Evolutionary conservation across 257 asterid species (phyloP).

Genomic region (Jacaranda copaia): DNA sequence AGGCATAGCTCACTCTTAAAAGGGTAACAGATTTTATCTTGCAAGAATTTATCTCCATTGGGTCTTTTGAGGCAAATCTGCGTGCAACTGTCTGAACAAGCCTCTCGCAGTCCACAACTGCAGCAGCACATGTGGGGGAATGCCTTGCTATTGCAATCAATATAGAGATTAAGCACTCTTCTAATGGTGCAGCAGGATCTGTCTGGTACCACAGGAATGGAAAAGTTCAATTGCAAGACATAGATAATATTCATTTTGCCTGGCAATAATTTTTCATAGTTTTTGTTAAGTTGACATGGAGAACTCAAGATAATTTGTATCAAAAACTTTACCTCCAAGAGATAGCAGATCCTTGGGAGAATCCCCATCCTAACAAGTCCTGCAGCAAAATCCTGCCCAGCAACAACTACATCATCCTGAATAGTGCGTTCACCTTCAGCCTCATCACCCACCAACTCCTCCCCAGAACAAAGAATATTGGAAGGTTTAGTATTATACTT

Average conservation of each 20-base stretch:
- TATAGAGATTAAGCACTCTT: slow-evolving; percentile 82
- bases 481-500: slow-evolving; percentile 89
- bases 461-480: slow-evolving; percentile 56
- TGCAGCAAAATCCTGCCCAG: slow-evolving; percentile 92
- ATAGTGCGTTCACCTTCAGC: slow-evolving; percentile 76
- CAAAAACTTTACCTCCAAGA: slow-evolving; percentile 76
- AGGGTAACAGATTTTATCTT: slow-evolving; percentile 81
- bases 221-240: slow-evolving; percentile 20
- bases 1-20: slow-evolving; percentile 63
- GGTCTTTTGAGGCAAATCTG: slow-evolving; percentile 64
- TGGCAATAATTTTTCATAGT: slow-evolving; percentile 10
- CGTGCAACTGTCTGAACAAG: slow-evolving; percentile 80
- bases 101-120: slow-evolving; percentile 67
- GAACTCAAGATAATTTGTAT: slow-evolving; percentile 31
- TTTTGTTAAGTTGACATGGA: slow-evolving; percentile 15
- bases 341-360: slow-evolving; percentile 76
- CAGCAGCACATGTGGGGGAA: slow-evolving; percentile 88
- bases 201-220: slow-evolving; percentile 56
- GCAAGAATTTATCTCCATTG: slow-evolving; percentile 59
- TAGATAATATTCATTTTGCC: slow-evolving; percentile 4
- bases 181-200: slow-evolving; percentile 69
- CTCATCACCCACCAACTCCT: slow-evolving; percentile 48
- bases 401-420: slow-evolving; percentile 82
- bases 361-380: slow-evolving; percentile 97
- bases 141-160: slow-evolving; percentile 89